These are phyloP conservation scores for Brassica rapa DNA, from an alignment of 345 rosid species.

Conservation along the genomic window DNA sequence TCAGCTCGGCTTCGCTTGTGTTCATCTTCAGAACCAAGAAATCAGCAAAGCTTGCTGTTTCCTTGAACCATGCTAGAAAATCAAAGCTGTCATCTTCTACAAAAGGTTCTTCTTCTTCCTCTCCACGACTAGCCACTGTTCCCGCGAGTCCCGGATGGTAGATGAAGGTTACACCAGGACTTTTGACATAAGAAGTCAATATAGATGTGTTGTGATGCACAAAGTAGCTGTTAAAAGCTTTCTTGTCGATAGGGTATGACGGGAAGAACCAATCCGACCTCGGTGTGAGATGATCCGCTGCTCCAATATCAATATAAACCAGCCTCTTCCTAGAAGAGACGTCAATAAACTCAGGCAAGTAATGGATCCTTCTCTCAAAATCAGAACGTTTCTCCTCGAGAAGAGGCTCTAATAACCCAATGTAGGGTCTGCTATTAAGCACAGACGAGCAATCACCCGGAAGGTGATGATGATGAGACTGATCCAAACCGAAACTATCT, in stretches of 20 bases:
- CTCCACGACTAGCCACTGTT: conserved; percentile 32
- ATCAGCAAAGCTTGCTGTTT: neutral
- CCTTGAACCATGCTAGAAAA: neutral
- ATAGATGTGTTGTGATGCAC: conserved; percentile 84
- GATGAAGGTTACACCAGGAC: conserved; percentile 70
- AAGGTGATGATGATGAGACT: conserved; percentile 37
- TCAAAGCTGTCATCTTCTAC: conserved; percentile 39
- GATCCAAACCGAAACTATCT: conserved; percentile 46
- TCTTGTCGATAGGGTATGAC: conserved; percentile 60
- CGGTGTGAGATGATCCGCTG: conserved; percentile 57
- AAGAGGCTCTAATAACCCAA: conserved; percentile 64
- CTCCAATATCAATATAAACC: conserved; percentile 70
- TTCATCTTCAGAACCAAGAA: neutral
- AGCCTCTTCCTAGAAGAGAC: conserved; percentile 50
- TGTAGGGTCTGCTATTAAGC: conserved; percentile 45
- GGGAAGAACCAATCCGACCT: conserved; percentile 63
- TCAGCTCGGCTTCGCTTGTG: neutral
- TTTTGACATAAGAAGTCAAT: conserved; percentile 65
- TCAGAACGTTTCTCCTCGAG: conserved; percentile 44
- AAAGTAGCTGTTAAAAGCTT: conserved; percentile 62
- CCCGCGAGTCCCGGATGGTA: conserved; percentile 78
- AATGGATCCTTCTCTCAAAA: conserved; percentile 48
- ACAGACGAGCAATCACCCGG: conserved; percentile 68
- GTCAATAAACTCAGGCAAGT: conserved; percentile 66
- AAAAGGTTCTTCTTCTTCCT: conserved; percentile 50